Evolutionary conservation across 352 stramenopile genomes (phyloP), one percentile per base, ranked within the genome.

Genomic region (Phytophthora hybrid): DNA sequence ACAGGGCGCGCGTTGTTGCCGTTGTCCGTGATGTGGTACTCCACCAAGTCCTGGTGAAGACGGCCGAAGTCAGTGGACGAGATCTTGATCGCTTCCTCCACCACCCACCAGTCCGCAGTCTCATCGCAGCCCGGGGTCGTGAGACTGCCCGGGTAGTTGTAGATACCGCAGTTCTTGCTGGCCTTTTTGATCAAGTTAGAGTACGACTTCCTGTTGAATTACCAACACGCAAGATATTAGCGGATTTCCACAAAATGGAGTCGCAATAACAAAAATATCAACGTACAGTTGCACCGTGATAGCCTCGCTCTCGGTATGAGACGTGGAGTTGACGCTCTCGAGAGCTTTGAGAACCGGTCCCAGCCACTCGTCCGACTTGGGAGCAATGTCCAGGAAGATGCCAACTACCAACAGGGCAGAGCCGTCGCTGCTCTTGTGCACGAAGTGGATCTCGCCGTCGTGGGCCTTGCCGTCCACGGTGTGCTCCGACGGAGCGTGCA

Each of bases 71-170:
- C 78, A 1, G 23, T 19, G 1, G 64, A 47, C 0, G 77, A 79
- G 23, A 89, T 72, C 47, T 31, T 31, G 29, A 31, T 91, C 79
- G n/a, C 61, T 57, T 49, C 0, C 29, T 31, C 0, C 29, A 31
- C 29, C 29, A 31, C 29, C 29, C 29, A 31, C 29, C 29, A 31
- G 29, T 31, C 29, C 29, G 29, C 29, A 31, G 29, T 31, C 29
- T 31, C 29, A 31, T 31, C 29, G 29, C 83, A 90, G 11, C 57
- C 62, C 1, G 83, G 83, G 3, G 81, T 87, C n/a, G 80, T 91
- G 31, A 89, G 73, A 14, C 83, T 89, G 6, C 81, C 83, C 0
- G 79, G 55, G 73, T 91, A 91, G 81, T 90, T 90, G 63, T 75
- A 87, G 6, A 76, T 31, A 31, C 29, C 14, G 11, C 47, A 55